Base-by-base conservation (phyloP, 768 basidiomycete genomes). In the Postia placenta region DNA sequence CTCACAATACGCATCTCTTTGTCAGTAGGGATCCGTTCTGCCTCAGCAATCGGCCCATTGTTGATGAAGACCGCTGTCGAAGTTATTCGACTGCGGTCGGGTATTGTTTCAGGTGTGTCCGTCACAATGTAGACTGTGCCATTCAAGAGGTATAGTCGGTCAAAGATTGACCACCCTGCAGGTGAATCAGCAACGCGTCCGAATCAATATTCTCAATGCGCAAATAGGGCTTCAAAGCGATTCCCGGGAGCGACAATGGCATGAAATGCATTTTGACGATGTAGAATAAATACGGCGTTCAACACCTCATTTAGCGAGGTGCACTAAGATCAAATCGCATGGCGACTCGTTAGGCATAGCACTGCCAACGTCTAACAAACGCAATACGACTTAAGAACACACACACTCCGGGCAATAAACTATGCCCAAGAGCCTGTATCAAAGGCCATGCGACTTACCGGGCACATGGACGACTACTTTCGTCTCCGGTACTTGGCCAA, bases 81-180 rank as follows among this genome's bases (percentile, higher is more conserved):
- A 20, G 79, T 85, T 58, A 96, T 86, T 42, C 74, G 72, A 1
- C 74, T 67, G 12, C 81, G 67, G 41, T 83, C 74, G 12, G 93
- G 93, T 39, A 92, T 63, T 2, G 64, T 68, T 7, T 74, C 70
- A 5, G 86, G 87, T 17, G 81, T 68, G 63, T 92, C 81, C 2
- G 85, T 79, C 36, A 97, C 90, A 55, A 95, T 73, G 62, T 83
- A 92, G 30, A 87, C 76, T 5, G 87, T 84, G 39, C 90, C 90
- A 55, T 92, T 89, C 57, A 81, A 69, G 48, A 92, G 66, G 61
- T 89, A 95, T 9, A 95, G 73, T 48, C 76, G 79, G 67, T 93
- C 89, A 52, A 92, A 83, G 45, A 93, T 81, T 1, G 92, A 90
- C 92, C 91, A 96, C 26, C 92, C 92, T 92, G 33, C 27, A 24